Conservation (phyloP, 768 basidiomycete species). For the Tulasnella calospora region DNA sequence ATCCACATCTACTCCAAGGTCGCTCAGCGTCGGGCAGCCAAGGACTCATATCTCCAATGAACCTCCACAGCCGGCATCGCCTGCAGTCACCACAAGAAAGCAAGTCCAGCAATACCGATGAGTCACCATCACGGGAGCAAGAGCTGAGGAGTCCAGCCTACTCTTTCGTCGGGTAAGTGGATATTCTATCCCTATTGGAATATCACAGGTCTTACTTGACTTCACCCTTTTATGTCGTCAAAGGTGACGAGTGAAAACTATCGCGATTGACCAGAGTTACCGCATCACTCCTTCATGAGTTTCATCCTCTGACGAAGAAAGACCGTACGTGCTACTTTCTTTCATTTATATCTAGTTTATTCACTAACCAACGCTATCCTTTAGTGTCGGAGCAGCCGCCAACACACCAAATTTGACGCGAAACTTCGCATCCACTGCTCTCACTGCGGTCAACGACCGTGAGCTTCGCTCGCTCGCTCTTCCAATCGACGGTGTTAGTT, state of each 20-base stretch:
- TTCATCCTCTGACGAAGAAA: conserved; percentile 71
- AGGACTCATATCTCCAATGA: too few species aligned
- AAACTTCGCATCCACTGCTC: too few species aligned
- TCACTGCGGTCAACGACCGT: too few species aligned
- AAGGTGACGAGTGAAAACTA: conserved; percentile 80
- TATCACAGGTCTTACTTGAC: neutral
- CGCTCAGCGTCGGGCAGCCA: too few species aligned
- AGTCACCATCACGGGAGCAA: conserved; percentile 59
- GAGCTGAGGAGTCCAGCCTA: conserved; percentile 66
- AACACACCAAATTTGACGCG: too few species aligned
- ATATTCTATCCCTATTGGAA: conserved; percentile 1
- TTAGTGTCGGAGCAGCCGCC: conserved; percentile 71
- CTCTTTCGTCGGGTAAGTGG: conserved; percentile 86
- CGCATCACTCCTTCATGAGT: conserved; percentile 89
- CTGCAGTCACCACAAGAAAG: too few species aligned
- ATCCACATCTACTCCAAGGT: too few species aligned
- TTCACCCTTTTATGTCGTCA: conserved; percentile 60
- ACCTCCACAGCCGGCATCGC: too few species aligned
- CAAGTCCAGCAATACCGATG: too few species aligned
- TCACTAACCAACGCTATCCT: conserved; percentile 30
- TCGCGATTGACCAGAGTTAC: conserved; percentile 84
- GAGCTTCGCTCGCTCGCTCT: too few species aligned
- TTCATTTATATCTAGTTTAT: conserved; percentile 30
- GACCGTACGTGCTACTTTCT: conserved; percentile 42
- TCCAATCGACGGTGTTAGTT: too few species aligned